Conservation (phyloP, 208 protist genomes). For the Lotmaria passim region DNA sequence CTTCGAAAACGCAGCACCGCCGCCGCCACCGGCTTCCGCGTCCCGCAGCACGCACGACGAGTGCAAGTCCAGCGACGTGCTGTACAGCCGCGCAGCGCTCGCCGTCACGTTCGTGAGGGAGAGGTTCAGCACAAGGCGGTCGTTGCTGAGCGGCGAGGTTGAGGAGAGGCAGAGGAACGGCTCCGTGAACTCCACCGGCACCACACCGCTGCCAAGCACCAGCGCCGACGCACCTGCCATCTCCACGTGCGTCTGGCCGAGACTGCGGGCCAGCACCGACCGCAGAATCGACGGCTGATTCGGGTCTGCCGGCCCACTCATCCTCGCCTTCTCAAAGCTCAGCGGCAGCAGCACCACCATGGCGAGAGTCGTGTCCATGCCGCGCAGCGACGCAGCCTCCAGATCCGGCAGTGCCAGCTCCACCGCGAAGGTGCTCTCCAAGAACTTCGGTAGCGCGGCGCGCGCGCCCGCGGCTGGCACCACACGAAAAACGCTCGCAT, state of each 20-base stretch:
- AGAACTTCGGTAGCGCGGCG: slow-evolving; percentile 3
- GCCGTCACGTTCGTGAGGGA: slow-evolving; percentile 60
- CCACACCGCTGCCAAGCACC: slow-evolving; percentile 54
- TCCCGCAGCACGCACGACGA: slow-evolving; percentile 50
- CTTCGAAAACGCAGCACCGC: neutral
- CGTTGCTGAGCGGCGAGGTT: slow-evolving; percentile 51
- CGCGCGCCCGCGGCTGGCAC: neutral
- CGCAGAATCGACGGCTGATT: slow-evolving; percentile 30
- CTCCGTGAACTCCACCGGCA: slow-evolving; percentile 38
- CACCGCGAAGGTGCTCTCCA: slow-evolving; percentile 35
- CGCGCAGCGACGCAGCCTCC: slow-evolving; percentile 22
- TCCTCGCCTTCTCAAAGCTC: slow-evolving; percentile 4
- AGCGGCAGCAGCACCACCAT: slow-evolving; percentile 37
- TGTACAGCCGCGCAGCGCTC: slow-evolving; percentile 48
- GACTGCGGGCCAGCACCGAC: slow-evolving; percentile 33
- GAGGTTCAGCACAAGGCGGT: slow-evolving; percentile 64
- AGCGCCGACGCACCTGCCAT: slow-evolving; percentile 22
- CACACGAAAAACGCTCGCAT: slow-evolving; percentile 15
- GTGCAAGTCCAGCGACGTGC: slow-evolving; percentile 70
- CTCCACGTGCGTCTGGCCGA: slow-evolving; percentile 36
- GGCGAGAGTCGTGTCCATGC: slow-evolving; percentile 27
- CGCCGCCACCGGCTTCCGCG: slow-evolving; percentile 9
- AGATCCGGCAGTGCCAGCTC: slow-evolving; percentile 32
- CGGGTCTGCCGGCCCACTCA: neutral
- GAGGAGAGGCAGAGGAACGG: slow-evolving; percentile 59